phyloP scores from a whole-genome alignment of 2,329 filamentous ascomycete genomes.

The Triangularia setosa region DNA sequence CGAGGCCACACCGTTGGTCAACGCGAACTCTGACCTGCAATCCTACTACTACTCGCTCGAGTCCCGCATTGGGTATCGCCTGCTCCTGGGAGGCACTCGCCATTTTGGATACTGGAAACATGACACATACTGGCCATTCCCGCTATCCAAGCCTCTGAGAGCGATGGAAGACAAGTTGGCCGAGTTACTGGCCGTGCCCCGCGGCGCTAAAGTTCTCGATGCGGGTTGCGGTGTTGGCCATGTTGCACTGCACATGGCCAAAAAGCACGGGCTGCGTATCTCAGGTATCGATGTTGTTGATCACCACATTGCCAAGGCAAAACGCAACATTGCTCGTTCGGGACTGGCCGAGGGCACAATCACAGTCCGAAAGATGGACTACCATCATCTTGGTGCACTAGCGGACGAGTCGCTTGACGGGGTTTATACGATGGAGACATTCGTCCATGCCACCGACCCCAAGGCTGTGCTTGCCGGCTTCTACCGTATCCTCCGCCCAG shows the following conservation, averaged over 20 bases:
- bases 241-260: conserved; percentile 47
- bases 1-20: conserved; percentile 11
- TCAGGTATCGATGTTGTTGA: conserved; percentile 47
- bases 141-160: conserved; percentile 32
- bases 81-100: conserved; percentile 44
- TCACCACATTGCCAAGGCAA: conserved; percentile 43
- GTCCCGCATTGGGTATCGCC: conserved; percentile 40
- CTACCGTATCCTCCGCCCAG: conserved; percentile 43
- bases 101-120: conserved; percentile 49
- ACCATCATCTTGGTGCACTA: conserved; percentile 40
- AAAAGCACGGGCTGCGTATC: conserved; percentile 35
- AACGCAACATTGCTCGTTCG: conserved; percentile 35
- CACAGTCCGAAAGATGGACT: neutral
- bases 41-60: conserved; percentile 45
- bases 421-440: conserved; percentile 52
- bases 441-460: conserved; percentile 49
- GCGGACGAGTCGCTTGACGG: conserved; percentile 41
- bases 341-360: conserved; percentile 30
- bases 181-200: conserved; percentile 34
- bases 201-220: conserved; percentile 45
- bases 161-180: conserved; percentile 49
- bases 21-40: conserved; percentile 38
- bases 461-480: conserved; percentile 41
- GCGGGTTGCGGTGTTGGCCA: conserved; percentile 49
- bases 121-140: conserved; percentile 46